These are phyloP conservation scores for Ceratobasidium sp. DNA, from an alignment of 1,284 basidiomycete genomes.

Conservation along the genomic window DNA sequence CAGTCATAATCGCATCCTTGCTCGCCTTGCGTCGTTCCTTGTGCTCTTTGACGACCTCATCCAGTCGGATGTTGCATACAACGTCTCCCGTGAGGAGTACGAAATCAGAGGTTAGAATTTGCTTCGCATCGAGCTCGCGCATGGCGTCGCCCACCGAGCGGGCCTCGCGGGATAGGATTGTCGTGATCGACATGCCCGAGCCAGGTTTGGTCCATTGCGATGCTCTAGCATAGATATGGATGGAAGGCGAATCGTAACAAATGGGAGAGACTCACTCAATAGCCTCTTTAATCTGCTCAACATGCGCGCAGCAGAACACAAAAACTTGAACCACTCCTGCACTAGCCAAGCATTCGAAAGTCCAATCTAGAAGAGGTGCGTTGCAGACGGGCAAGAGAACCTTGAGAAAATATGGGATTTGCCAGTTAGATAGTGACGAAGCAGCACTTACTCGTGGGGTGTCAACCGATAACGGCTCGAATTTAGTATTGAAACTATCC, in stretches of 20 bases:
- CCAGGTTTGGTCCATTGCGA: constrained; percentile 84
- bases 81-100: constrained; percentile 94
- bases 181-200: constrained; percentile 85
- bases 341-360: constrained; percentile 91
- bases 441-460: constrained; percentile 79
- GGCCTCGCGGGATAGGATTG: constrained; percentile 88
- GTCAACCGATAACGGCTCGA: constrained; percentile 85
- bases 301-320: constrained; percentile 90
- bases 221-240: constrained; percentile 61
- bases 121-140: constrained; percentile 94
- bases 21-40: constrained; percentile 88
- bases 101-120: constrained; percentile 93
- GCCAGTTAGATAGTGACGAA: background rate
- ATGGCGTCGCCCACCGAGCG: constrained; percentile 95
- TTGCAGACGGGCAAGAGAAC: constrained; percentile 95
- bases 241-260: background rate
- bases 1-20: constrained; percentile 96
- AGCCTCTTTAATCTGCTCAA: constrained; percentile 83
- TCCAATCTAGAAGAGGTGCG: constrained; percentile 94
- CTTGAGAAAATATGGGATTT: constrained; percentile 59
- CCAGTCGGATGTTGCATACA: constrained; percentile 92
- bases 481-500: constrained; percentile 94
- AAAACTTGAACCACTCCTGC: constrained; percentile 97
- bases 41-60: constrained; percentile 89
- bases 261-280: constrained; percentile 70